Percentiles rank a stretch among this genome's conserved stretches.
phyloP scores from a whole-genome alignment of 148 eudicot species.

The Chenopodium formosanum region DNA sequence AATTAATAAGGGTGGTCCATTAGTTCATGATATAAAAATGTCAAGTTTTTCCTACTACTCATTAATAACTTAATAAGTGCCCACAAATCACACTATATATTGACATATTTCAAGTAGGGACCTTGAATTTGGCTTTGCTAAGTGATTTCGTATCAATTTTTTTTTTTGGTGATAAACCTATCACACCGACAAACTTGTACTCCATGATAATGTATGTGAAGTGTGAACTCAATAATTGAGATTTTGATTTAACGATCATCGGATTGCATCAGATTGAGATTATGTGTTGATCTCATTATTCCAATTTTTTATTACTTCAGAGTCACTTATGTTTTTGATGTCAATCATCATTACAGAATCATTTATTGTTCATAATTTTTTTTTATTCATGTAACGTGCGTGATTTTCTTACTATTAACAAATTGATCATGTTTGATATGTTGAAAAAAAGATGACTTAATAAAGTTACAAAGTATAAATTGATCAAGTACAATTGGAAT shows the following conservation, averaged over 20 bases:
- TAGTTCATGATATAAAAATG: neutral
- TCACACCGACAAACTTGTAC: neutral
- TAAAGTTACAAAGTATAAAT: too few relatives aligned
- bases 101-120: neutral
- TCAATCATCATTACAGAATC: too few relatives aligned
- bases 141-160: neutral
- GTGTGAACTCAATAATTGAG: neutral
- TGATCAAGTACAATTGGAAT: too few relatives aligned
- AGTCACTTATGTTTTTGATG: too few relatives aligned
- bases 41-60: neutral
- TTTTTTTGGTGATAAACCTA: neutral
- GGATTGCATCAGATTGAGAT: neutral
- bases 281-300: too few relatives aligned
- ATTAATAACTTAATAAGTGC: neutral
- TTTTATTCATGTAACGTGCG: too few relatives aligned
- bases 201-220: neutral
- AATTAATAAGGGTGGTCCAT: neutral
- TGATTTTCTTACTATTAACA: too few relatives aligned
- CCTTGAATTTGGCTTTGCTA: neutral
- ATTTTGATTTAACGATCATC: too few relatives aligned
- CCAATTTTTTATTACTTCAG: too few relatives aligned
- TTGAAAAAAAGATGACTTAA: too few relatives aligned
- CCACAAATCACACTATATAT: neutral
- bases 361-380: too few relatives aligned
- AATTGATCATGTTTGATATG: too few relatives aligned